Evolutionary conservation across 1,284 basidiomycete species (phyloP).

Genomic region (Chalciporus sp.): DNA sequence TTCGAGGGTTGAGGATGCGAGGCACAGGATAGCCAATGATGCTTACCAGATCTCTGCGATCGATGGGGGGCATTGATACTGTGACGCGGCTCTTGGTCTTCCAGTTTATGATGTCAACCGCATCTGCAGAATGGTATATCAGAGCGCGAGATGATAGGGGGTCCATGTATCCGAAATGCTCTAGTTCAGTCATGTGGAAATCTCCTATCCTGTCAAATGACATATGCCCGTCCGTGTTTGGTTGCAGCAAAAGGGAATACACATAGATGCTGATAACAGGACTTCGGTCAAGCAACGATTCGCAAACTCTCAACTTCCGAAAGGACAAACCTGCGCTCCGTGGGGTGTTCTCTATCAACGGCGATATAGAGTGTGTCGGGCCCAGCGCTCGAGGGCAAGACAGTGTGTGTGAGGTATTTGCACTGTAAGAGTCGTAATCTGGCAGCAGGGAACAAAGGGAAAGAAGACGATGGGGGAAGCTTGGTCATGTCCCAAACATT

Average conservation of each 20-base stretch:
- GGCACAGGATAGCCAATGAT: neutral
- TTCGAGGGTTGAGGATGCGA: neutral
- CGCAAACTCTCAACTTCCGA: neutral
- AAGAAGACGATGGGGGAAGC: neutral
- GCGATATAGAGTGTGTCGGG: conserved; percentile 17
- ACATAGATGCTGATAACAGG: conserved; percentile 11
- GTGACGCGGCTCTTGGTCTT: conserved; percentile 12
- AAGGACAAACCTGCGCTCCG: conserved; percentile 12
- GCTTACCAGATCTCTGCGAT: conserved; percentile 19
- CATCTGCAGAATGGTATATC: conserved; percentile 3
- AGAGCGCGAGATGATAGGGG: conserved; percentile 15
- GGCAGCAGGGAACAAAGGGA: conserved; percentile 11
- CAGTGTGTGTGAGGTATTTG: neutral
- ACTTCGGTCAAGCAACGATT: neutral
- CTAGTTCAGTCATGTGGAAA: conserved; percentile 14
- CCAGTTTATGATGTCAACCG: conserved; percentile 27
- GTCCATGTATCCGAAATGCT: conserved; percentile 22
- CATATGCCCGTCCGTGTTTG: neutral
- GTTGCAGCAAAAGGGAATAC: conserved; percentile 15
- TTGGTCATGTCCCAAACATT: conserved; percentile 21
- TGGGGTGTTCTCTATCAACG: neutral
- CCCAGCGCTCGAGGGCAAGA: neutral
- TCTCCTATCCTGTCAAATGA: conserved; percentile 10
- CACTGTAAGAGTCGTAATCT: neutral
- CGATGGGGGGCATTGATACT: conserved; percentile 14